phyloP scores from a whole-genome alignment of 2,329 filamentous ascomycete species.

The Phialophora macrospora region DNA sequence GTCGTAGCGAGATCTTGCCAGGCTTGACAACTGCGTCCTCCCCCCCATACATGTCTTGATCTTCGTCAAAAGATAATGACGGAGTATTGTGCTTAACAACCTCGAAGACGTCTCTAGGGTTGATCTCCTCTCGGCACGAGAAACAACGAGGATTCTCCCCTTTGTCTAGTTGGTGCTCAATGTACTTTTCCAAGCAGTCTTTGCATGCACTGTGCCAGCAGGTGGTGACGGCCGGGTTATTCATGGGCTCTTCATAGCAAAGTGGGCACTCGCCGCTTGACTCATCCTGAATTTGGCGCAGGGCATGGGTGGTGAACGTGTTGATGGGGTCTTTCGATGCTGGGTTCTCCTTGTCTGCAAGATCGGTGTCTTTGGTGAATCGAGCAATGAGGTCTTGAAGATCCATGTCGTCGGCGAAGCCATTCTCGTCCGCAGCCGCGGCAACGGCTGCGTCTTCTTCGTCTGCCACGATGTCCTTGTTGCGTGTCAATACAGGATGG shows the following conservation, averaged over 20 bases:
- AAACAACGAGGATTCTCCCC: constrained; percentile 81
- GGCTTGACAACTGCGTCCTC: constrained; percentile 43
- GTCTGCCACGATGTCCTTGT: constrained; percentile 81
- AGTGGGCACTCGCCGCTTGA: constrained; percentile 89
- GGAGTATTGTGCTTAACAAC: constrained; percentile 70
- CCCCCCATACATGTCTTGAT: constrained; percentile 46
- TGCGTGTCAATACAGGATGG: constrained; percentile 86
- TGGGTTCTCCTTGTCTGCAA: constrained; percentile 58
- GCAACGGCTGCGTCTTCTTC: constrained; percentile 72
- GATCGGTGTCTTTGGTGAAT: constrained; percentile 73
- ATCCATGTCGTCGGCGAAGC: constrained; percentile 94
- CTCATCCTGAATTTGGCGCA: constrained; percentile 90
- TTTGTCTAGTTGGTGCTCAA: constrained; percentile 81
- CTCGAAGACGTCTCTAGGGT: constrained; percentile 84
- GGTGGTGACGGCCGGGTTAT: constrained; percentile 88
- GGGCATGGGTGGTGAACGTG: constrained; percentile 80
- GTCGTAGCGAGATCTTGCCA: constrained; percentile 63
- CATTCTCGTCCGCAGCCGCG: constrained; percentile 76
- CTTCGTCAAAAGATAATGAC: constrained; percentile 49
- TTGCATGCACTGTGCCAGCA: constrained; percentile 99
- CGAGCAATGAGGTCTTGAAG: constrained; percentile 80
- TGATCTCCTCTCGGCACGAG: constrained; percentile 84
- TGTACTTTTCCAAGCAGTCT: constrained; percentile 86
- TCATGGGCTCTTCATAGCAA: constrained; percentile 94
- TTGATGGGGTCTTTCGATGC: constrained; percentile 63